Evolutionary conservation across 2,329 filamentous ascomycete genomes (phyloP).

Genomic region (Drechslera avenae): DNA sequence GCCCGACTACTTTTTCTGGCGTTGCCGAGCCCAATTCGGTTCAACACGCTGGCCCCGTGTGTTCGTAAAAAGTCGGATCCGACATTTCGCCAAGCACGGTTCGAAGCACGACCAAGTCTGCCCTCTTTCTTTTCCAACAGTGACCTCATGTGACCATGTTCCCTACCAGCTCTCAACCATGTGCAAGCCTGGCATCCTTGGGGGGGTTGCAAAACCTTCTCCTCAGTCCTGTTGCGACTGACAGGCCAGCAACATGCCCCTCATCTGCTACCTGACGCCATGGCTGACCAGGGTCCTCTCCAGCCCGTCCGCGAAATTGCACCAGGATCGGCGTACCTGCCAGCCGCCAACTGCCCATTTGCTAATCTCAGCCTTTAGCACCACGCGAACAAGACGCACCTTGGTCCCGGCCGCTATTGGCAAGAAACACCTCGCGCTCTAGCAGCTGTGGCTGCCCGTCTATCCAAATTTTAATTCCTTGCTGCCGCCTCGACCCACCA

Average conservation of each 20-base stretch:
- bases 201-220: not conserved
- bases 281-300: constrained; percentile 21
- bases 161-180: not conserved
- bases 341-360: constrained; percentile 11
- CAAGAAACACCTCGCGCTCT: not conserved
- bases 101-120: too few relatives aligned
- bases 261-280: constrained; percentile 4
- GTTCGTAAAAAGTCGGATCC: too few relatives aligned
- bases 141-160: not conserved
- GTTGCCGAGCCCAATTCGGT: too few relatives aligned
- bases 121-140: too few relatives aligned
- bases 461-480: not conserved
- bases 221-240: constrained; percentile 3
- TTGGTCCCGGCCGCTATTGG: not conserved
- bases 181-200: not conserved
- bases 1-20: not conserved
- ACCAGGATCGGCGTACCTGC: constrained; percentile 24
- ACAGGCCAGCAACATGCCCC: constrained; percentile 9
- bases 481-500: not conserved
- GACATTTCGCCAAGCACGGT: too few relatives aligned
- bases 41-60: too few relatives aligned
- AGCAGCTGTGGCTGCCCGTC: not conserved
- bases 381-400: constrained; percentile 18
- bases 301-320: constrained; percentile 28
- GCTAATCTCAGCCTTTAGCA: not conserved